Evolutionary conservation across 352 stramenopile genomes (phyloP).

Genomic region (Phytophthora cryptogea): DNA sequence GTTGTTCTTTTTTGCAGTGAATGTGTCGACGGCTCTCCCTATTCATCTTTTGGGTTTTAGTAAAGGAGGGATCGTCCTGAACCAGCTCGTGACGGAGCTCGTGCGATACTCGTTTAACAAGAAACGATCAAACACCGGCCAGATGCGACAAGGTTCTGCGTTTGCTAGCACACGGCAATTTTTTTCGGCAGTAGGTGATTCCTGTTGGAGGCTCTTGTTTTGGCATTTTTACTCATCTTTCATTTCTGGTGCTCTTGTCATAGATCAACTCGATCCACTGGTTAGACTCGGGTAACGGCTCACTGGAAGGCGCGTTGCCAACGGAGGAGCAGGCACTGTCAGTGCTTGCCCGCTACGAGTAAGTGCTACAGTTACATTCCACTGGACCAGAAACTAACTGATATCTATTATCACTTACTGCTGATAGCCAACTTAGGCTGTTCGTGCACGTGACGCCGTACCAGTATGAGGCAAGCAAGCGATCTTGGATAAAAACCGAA

Average conservation of each 20-base stretch:
- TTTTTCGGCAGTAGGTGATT: constrained; percentile 37
- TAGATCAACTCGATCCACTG: constrained; percentile 67
- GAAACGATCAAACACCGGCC: constrained; percentile 38
- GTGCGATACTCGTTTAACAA: constrained; percentile 44
- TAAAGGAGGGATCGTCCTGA: constrained; percentile 69
- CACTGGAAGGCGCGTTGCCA: constrained; percentile 45
- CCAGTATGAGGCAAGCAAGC: constrained; percentile 47
- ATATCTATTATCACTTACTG: not conserved
- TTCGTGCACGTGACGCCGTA: constrained; percentile 74
- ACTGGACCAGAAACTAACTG: not conserved
- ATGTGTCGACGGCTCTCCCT: constrained; percentile 49
- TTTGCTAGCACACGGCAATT: constrained; percentile 45
- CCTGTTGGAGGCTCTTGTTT: not conserved
- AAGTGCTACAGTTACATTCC: not conserved
- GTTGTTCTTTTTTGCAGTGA: constrained; percentile 25
- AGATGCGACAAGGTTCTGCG: constrained; percentile 36
- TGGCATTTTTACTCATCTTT: not conserved
- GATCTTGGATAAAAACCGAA: constrained; percentile 64
- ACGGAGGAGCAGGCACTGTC: constrained; percentile 36
- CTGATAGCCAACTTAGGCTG: constrained; percentile 38
- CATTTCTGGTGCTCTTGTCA: constrained; percentile 1
- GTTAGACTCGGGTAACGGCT: constrained; percentile 67
- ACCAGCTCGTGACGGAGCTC: constrained; percentile 72
- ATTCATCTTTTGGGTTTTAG: constrained; percentile 74
- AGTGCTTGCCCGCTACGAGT: constrained; percentile 44